Evolutionary conservation across 345 rosid species (phyloP).

Genomic region (Hibiscus tridactylites): DNA sequence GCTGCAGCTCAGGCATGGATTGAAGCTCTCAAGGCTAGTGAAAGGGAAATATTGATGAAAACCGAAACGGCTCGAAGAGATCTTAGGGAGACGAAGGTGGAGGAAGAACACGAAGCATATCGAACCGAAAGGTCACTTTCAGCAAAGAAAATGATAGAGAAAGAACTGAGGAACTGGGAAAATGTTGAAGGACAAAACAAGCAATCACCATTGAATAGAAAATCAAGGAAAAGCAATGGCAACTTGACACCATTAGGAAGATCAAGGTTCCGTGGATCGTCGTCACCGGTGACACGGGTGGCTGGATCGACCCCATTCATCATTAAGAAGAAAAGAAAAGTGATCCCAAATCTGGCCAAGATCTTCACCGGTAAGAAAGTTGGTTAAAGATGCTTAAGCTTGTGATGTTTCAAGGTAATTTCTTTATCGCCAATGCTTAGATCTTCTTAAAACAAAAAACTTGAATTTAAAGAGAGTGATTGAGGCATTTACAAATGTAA

Average conservation of each 20-base stretch:
- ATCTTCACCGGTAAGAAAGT: slow-evolving; percentile 38
- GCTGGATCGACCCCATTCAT: slow-evolving; percentile 35
- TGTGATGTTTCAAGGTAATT: not conserved
- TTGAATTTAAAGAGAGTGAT: not conserved
- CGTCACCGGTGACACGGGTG: slow-evolving; percentile 35
- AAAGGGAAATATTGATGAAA: slow-evolving; percentile 57
- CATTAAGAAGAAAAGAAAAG: slow-evolving; percentile 51
- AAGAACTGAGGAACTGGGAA: slow-evolving; percentile 33
- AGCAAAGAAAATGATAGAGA: slow-evolving; percentile 40
- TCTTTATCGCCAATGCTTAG: too few species aligned
- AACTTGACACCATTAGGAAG: slow-evolving; percentile 30
- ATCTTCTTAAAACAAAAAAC: not conserved
- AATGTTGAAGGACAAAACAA: slow-evolving; percentile 6
- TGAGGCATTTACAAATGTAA: not conserved
- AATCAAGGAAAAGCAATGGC: slow-evolving; percentile 24
- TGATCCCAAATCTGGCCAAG: slow-evolving; percentile 49
- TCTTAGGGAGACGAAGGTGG: slow-evolving; percentile 35
- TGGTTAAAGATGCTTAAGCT: slow-evolving; percentile 11
- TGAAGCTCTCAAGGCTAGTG: slow-evolving; percentile 69
- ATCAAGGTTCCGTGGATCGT: slow-evolving; percentile 31
- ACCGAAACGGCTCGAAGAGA: slow-evolving; percentile 42
- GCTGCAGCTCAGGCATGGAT: slow-evolving; percentile 94
- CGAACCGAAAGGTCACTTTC: slow-evolving; percentile 44
- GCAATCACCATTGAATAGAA: slow-evolving; percentile 23
- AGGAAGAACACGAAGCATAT: slow-evolving; percentile 43